Base-by-base conservation (phyloP, 2,329 filamentous ascomycete species). In the Knufia fluminis region DNA sequence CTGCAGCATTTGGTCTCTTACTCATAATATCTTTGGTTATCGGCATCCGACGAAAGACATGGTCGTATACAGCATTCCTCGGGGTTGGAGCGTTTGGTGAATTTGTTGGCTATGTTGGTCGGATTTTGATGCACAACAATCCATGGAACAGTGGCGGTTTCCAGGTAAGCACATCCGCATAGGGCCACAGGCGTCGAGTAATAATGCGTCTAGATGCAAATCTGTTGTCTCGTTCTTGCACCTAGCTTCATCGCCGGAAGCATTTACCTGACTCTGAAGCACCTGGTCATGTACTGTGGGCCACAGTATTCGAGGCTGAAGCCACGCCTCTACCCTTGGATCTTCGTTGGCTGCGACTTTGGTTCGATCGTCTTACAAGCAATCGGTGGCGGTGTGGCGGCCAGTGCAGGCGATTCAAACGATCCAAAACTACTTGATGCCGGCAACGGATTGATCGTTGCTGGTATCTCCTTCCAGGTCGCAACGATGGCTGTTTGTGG, bases 341-440 rank as follows among this genome's bases (percentile, higher is more conserved):
- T 80, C 52, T 82, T 82, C 64, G 75, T 82, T 54, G 59, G 66
- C n/a, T 78, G 74, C 57, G 79, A 82, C 55, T 55, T 81, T 36
- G 57, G 77, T 47, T 76, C 73, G n/a, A 70, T 83, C n/a, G 54
- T 77, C 10, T 63, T 81, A 3, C 79, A 82, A 61, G 77, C 75
- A 3, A 69, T 69, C 6, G 78, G 79, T 50, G 78, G 72, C 44
- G 66, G 80, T 40, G 76, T 80, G 1, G 76, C 78, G 0, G 71
- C 72, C 0, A 74, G 74, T 1, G 62, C 62, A 6, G 64, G 64
- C 1, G 64, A 70, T 12, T 52, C 54, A 2, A 53, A 69, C 16
- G 48, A 50, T 23, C 47, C 41, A 16, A 60, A 62, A 1, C 59
- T 72, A n/a, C 63, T 68, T 7, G 63, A 74, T 32, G 59, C 68